Evolutionary conservation across 2,329 filamentous ascomycete genomes (phyloP).

Genomic region (Exophiala bonariae): DNA sequence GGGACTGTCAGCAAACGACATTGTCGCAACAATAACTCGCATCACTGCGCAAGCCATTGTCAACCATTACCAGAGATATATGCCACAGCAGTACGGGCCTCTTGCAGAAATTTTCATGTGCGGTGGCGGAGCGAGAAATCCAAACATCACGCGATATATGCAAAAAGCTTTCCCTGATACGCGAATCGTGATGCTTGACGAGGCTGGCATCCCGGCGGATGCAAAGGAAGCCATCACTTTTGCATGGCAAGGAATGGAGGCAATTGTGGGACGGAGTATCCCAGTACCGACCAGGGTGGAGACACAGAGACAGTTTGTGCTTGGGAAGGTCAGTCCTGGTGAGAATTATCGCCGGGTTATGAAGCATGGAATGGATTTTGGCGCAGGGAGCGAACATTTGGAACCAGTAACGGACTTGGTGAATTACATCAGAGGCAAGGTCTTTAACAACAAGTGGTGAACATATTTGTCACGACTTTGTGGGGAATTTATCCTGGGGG

Average conservation of each 20-base stretch:
- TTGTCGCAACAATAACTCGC: conserved; percentile 60
- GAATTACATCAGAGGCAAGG: conserved; percentile 50
- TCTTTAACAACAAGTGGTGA: conserved; percentile 50
- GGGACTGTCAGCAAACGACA: conserved; percentile 51
- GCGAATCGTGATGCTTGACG: conserved; percentile 56
- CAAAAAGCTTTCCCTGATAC: conserved; percentile 50
- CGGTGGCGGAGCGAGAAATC: conserved; percentile 59
- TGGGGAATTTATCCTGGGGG: not conserved
- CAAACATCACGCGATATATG: conserved; percentile 57
- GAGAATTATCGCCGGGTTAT: conserved; percentile 57
- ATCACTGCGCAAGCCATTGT: conserved; percentile 62
- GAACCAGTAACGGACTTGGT: conserved; percentile 52
- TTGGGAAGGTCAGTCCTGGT: conserved; percentile 57
- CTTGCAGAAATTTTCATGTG: conserved; percentile 63
- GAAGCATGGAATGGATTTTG: conserved; percentile 54
- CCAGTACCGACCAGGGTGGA: conserved; percentile 57
- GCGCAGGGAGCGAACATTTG: conserved; percentile 44
- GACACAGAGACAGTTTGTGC: conserved; percentile 51
- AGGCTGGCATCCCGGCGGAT: conserved; percentile 56
- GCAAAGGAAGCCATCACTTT: conserved; percentile 63
- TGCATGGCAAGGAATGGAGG: conserved; percentile 63
- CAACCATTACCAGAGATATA: conserved; percentile 50
- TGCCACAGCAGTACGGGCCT: conserved; percentile 39
- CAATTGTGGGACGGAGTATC: conserved; percentile 56
- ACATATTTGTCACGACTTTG: not conserved